Base-by-base conservation (phyloP, 2,329 filamentous ascomycete genomes). In the Microdochium nivale region DNA sequence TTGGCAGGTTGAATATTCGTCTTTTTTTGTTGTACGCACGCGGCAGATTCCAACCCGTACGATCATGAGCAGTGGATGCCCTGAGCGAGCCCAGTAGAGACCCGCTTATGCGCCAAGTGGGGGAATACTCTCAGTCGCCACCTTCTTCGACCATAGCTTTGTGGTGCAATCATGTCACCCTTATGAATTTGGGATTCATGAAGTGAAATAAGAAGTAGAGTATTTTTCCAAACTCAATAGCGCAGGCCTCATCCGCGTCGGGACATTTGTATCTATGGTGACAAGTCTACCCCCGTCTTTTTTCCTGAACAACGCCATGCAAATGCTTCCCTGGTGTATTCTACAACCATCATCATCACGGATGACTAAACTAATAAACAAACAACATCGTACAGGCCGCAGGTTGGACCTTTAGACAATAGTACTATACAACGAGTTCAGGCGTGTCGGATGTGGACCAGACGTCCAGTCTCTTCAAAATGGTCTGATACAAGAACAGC, bases 401-500 rank as follows among this genome's bases (percentile, higher is more conserved):
- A 40, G 35, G 40, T 19, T 13, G 3, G 8, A 19, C 19, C 13
- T 19, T 7, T 19, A 4, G 40, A 3, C 40, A 7, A n/a, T 30
- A 49, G 19, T 16, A 49, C 50, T 61, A 65, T 52, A 53, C 43
- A 35, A 61, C 52, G 49, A 64, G 58, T 44, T 64, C 63, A 49
- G 60, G 57, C 51, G 56, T 57, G 54, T 70, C 67, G 33, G 59
- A 19, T 11, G 72, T 71, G 53, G 71, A 57, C 65, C 71, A 71
- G 40, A 68, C 59, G 52, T 91, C 87, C 58, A 97, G 78, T 69
- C 85, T 82, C 62, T 87, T 84, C 64, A 97, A 71, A 52, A 97
- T 75, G 54, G 85, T 87, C 72, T 97, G 92, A 68, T 97, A 97
- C 67, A 96, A 75, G 60, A 97, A 91, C 65, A 97, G 76, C 92